These are phyloP conservation scores for Rutidosis leptorrhynchoides DNA, from an alignment of 129 eudicot species.

Conservation along the genomic window DNA sequence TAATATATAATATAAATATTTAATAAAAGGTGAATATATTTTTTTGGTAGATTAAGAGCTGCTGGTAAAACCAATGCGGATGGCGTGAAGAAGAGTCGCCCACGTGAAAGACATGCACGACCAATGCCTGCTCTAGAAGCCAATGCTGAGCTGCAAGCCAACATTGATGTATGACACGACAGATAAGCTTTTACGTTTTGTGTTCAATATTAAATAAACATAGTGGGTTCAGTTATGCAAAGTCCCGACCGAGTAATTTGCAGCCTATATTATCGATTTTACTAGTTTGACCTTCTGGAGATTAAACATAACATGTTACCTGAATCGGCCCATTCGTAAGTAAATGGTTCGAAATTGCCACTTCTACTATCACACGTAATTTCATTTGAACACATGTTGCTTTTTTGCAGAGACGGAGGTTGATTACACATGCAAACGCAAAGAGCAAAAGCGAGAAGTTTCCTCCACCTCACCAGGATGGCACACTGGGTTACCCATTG, in stretches of 20 bases:
- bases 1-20: too few species aligned
- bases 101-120: slow-evolving; percentile 59
- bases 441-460: slow-evolving; percentile 86
- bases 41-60: slow-evolving; percentile 58
- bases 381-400: background rate
- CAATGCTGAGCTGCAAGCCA: slow-evolving; percentile 81
- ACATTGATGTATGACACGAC: slow-evolving; percentile 76
- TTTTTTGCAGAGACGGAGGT: slow-evolving; percentile 59
- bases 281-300: background rate
- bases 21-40: slow-evolving; percentile 4
- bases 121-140: slow-evolving; percentile 87
- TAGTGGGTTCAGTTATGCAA: background rate
- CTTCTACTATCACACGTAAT: background rate
- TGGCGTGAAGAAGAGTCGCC: slow-evolving; percentile 56
- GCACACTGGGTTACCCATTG: slow-evolving; percentile 69
- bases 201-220: background rate
- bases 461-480: slow-evolving; percentile 88
- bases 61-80: slow-evolving; percentile 62
- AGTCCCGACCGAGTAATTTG: background rate
- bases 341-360: background rate
- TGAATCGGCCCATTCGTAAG: background rate
- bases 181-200: slow-evolving; percentile 17
- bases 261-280: background rate
- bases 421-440: slow-evolving; percentile 74
- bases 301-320: background rate